These are phyloP conservation scores for Zasmidium angulare DNA, from an alignment of 2,329 filamentous ascomycete species.

Conservation along the genomic window DNA sequence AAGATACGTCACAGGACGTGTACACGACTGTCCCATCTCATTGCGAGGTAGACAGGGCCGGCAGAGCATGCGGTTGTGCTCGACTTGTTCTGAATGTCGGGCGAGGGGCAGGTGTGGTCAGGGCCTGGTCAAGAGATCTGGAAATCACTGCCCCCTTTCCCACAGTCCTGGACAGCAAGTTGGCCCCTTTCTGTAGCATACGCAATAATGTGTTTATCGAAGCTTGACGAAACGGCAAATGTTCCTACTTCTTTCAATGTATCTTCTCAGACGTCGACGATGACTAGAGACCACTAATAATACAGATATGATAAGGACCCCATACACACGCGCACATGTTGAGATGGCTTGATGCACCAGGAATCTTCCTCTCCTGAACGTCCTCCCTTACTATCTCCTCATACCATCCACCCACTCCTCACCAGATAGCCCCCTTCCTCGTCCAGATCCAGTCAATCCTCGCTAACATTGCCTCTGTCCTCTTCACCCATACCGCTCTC, in stretches of 20 bases:
- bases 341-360: too few relatives aligned
- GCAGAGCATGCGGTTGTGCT: neutral
- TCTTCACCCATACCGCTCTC: too few relatives aligned
- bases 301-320: too few relatives aligned
- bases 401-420: neutral
- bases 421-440: neutral
- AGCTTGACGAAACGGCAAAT: too few relatives aligned
- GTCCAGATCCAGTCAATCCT: neutral
- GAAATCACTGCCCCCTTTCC: neutral
- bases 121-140: neutral
- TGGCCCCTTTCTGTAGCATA: neutral
- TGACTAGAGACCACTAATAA: too few relatives aligned
- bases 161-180: neutral
- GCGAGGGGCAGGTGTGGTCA: neutral
- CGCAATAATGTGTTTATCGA: neutral
- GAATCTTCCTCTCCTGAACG: too few relatives aligned
- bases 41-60: neutral
- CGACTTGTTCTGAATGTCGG: neutral
- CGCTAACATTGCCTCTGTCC: neutral
- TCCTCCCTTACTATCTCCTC: too few relatives aligned
- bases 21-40: too few relatives aligned
- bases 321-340: too few relatives aligned
- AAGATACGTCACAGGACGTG: too few relatives aligned
- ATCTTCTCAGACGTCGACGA: too few relatives aligned
- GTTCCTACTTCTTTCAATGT: too few relatives aligned